Base-by-base conservation (phyloP, 2,329 filamentous ascomycete genomes). In the Epichloe glyceriae region DNA sequence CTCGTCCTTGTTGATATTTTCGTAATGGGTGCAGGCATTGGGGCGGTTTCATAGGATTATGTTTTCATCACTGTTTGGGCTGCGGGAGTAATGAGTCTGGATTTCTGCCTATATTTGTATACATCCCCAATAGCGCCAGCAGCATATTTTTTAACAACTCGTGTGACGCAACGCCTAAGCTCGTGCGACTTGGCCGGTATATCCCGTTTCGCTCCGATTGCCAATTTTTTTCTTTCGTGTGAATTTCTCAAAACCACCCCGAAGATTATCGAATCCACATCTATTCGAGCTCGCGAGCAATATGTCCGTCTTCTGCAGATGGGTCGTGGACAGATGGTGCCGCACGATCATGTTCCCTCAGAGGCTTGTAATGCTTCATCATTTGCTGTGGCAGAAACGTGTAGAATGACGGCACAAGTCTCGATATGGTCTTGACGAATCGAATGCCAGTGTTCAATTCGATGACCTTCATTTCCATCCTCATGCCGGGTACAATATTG, bases 381-480 rank as follows among this genome's bases (percentile, higher is more conserved):
- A 86, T 68, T 56, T 83, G 78, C 62, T 90, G 87, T 1, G 78
- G 75, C 26, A 89, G 67, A 51, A 80, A 79, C 0, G 71, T 75
- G 60, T 85, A 80, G 61, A 85, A 86, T 0, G 75, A 77, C 3
- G 79, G 79, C 51, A 77, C 75, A 11, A 83, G 62, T 0, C 72
- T 72, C 30, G 69, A 61, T 15, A 84, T 62, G 2, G 72, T 65
- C 60, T 82, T 83, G 61, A 89, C 77, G 62, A 85, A 88, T 55
- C 71, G 73, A 22, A 87, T 53, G 2, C 80, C 83, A 22, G 83
- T 79, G 57, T 75, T 75, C 22, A 86, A 64, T 52, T 80, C 69
- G 55, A 73, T 78, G 10, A 86, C 67, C 0, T 64, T 67, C 0
- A 78, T 65, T 26, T 74, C 70, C 35, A 86, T 58, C 63, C 82